Evolutionary conservation across 2,329 filamentous ascomycete species (phyloP).

Genomic region (Hymenoscyphus fructigenus): DNA sequence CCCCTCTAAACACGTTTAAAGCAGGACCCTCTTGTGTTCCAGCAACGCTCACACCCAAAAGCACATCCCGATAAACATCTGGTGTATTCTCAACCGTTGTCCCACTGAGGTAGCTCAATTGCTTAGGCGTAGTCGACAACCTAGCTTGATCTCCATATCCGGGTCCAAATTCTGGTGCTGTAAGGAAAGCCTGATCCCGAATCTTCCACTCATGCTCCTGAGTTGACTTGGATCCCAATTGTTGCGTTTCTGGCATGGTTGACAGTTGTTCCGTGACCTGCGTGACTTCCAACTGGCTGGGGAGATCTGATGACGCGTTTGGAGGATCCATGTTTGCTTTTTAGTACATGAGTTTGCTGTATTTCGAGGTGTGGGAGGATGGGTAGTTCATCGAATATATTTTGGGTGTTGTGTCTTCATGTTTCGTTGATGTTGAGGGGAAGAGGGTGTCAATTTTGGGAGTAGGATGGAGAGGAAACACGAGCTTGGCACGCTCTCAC

Average conservation of each 20-base stretch:
- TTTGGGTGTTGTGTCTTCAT: not conserved
- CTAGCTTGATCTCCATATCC: not conserved
- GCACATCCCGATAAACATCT: not conserved
- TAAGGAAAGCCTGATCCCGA: not conserved
- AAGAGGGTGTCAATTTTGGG: not conserved
- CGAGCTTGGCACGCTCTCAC: not conserved
- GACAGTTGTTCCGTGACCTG: not conserved
- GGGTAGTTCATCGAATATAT: not conserved
- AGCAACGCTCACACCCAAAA: not conserved
- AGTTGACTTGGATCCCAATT: not conserved
- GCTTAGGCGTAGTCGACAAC: not conserved
- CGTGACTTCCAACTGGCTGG: not conserved
- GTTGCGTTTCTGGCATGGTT: not conserved
- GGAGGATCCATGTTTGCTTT: not conserved
- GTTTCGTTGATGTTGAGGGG: not conserved
- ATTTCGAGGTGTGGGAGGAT: not conserved
- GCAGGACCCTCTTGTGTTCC: not conserved
- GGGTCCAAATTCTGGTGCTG: not conserved
- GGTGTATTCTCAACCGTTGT: conserved; percentile 6
- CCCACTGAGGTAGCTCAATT: conserved; percentile 2
- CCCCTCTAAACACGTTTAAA: not conserved
- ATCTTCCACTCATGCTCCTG: not conserved
- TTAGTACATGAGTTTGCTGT: not conserved
- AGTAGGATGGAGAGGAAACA: not conserved
- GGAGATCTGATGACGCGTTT: not conserved